These are phyloP conservation scores for Quercus agrifolia DNA, from an alignment of 306 rosid genomes.

Conservation along the genomic window DNA sequence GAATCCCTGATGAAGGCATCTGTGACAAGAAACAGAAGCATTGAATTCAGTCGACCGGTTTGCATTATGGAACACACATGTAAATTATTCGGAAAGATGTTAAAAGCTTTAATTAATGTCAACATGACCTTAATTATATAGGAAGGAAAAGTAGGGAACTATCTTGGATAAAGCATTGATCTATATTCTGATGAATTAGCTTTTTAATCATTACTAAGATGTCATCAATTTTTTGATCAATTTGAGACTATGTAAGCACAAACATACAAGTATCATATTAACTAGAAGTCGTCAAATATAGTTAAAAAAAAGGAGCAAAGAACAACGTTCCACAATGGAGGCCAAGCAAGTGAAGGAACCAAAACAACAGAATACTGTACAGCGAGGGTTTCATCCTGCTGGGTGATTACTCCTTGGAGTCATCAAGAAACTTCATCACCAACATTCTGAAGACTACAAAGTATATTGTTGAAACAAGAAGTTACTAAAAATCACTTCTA, in stretches of 20 bases:
- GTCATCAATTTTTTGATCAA: not conserved
- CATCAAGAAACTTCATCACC: not conserved
- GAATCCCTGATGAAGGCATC: conserved; percentile 97
- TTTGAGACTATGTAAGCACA: not conserved
- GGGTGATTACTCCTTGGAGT: not conserved
- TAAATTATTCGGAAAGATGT: not conserved
- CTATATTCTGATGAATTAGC: too few relatives aligned
- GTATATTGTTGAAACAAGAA: not conserved
- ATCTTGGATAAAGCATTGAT: not conserved
- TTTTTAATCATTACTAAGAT: too few relatives aligned
- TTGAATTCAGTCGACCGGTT: not conserved
- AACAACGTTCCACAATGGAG: not conserved
- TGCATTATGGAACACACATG: not conserved
- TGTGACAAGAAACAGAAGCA: conserved; percentile 21
- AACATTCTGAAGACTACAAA: not conserved
- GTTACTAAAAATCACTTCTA: too few relatives aligned
- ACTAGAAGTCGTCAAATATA: not conserved
- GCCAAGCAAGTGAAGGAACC: not conserved
- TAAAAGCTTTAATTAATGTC: not conserved
- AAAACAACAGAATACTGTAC: not conserved
- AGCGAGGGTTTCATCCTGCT: not conserved
- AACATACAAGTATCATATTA: not conserved
- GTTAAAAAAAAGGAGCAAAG: not conserved
- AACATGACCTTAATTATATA: not conserved
- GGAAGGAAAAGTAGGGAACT: not conserved